Evolutionary conservation across 2,329 filamentous ascomycete genomes (phyloP), one percentile per base, ranked within the genome.

Genomic region (Coniochaeta sp.): DNA sequence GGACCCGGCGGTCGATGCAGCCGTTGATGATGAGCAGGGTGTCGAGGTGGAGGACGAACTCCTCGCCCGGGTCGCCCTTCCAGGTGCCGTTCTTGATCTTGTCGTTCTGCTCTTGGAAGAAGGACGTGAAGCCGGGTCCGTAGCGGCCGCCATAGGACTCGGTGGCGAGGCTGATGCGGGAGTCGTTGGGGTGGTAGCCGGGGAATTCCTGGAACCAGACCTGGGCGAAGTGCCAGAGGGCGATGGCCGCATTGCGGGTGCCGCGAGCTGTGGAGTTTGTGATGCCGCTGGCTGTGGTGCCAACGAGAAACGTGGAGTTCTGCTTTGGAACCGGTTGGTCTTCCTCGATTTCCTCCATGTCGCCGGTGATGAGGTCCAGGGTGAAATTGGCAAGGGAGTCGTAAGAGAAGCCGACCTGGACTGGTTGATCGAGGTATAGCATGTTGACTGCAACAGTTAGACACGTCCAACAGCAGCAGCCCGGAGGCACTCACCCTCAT

Each of bases 351-450:
- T 59, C 59, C 14, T 61, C 57, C 18, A 66, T 64, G 52, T 63
- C 55, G 60, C 63, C 42, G 13, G 52, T 48, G 26, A 60, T 32
- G 2, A 56, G 46, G 47, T 62, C 51, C 18, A 54, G 50, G 14
- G 58, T 58, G n/a, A 55, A 55, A 27, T 60, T 59, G 46, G 55
- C 54, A 9, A 57, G 51, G 10, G 46, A 53, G 27, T 61, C 56
- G 40, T 63, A 62, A 26, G 60, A 63, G 54, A 63, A 59, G 1
- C 61, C 60, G 4, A 61, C 58, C 48, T 59, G 63, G 55, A 58
- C 54, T 2, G 60, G 82, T 63, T 86, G 77, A 58, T 86, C 82
- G 56, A 86, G 81, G 63, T 81, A 85, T 4, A 86, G 74, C 72
- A 84, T 76, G 54, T 84, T 83, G 53, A 74, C 76, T 51, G 28